Evolutionary conservation across 768 basidiomycete species (phyloP), one percentile per base, ranked within the genome.

Genomic region (Lactarius tabidus): DNA sequence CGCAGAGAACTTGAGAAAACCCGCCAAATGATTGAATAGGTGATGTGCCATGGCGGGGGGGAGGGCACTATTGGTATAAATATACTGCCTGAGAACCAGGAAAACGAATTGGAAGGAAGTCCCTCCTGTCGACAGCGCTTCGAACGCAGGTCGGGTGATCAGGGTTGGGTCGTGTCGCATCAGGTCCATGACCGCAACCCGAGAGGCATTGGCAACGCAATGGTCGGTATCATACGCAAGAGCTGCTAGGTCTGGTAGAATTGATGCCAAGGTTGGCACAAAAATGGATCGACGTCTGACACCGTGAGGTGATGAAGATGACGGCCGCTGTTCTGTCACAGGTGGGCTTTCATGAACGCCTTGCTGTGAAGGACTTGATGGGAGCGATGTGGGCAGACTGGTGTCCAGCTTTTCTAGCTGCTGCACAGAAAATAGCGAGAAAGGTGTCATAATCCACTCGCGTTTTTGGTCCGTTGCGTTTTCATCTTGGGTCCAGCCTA

Each of bases 141-240:
- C 88, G 54, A 90, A 77, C 17, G 85, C 74, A 23, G 87, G 83
- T 12, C 89, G 82, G 15, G 82, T 78, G 33, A 91, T 75, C n/a
- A 90, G 77, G 18, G 79, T 79, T 6, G 90, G 86, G 69, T 93
- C 90, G 70, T 90, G 88, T 26, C 89, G 82, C 84, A 91, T 86
- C 55, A 88, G 74, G 64, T 89, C 86, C 18, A 88, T 69, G 48
- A 91, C 71, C 6, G 83, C 77, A 31, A 79, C 79, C 51, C 85
- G 81, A 26, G 90, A 85, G 3, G 82, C 77, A 33, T 78, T 80
- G 14, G 87, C 82, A 31, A 91, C 79, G 5, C 74, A 70, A 65
- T 84, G 77, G 71, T 85, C 81, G 35, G 75, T 59, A 69, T 90
- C 87, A 51, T 78, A 80, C 6, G 83, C 78, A 66, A 90, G 73